Evolutionary conservation across 345 rosid genomes (phyloP).

Genomic region (Xanthoceras sorbifolium): DNA sequence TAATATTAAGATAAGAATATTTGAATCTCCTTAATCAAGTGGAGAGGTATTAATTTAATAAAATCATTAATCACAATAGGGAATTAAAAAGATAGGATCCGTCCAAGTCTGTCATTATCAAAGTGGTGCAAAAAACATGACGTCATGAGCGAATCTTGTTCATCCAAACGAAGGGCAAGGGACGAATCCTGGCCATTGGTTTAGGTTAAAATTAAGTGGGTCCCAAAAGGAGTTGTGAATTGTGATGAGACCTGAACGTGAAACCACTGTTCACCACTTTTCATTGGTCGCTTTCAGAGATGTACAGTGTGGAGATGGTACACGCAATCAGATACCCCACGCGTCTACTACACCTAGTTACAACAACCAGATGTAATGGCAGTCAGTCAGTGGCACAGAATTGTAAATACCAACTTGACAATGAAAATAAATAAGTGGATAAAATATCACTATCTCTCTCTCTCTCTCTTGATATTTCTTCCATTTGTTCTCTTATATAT

Average conservation of each 20-base stretch:
- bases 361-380: no score
- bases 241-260: conserved; percentile 27
- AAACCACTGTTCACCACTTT: background rate
- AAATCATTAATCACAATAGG: background rate
- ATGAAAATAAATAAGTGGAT: conserved; percentile 14
- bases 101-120: background rate
- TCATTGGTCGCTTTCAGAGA: no score
- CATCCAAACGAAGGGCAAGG: conserved; percentile 1
- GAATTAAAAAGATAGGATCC: background rate
- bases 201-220: background rate
- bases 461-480: background rate
- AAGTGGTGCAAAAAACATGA: background rate
- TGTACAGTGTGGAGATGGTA: no score
- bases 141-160: conserved; percentile 16
- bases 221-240: background rate
- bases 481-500: no score
- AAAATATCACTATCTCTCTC: background rate
- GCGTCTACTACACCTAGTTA: background rate
- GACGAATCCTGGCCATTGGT: conserved; percentile 6
- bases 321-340: conserved; percentile 18
- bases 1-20: no score
- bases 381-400: background rate
- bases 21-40: no score
- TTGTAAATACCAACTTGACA: conserved; percentile 10
- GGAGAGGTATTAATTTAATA: no score